Percentiles rank a stretch among this genome's conserved stretches.
Conservation (phyloP, 2,329 filamentous ascomycete species). For the Phaeoacremonium minimum region DNA sequence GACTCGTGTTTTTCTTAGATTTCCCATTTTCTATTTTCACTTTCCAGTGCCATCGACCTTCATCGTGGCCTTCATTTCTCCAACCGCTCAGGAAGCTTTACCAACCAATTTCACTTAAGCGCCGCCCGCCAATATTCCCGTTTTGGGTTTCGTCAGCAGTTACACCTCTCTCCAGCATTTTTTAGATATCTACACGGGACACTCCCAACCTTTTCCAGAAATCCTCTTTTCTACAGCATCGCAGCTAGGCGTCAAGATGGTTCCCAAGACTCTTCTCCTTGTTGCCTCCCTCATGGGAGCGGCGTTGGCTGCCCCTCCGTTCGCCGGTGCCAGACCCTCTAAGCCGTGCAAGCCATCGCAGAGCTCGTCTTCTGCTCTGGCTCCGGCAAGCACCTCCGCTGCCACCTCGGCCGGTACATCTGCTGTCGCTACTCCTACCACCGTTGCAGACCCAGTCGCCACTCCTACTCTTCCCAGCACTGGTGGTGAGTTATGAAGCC, state of each 20-base stretch:
- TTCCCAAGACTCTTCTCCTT: slow-evolving; percentile 2
- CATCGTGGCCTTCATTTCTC: no score
- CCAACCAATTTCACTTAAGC: slow-evolving; percentile 1
- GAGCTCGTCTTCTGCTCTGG: no score
- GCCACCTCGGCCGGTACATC: slow-evolving; percentile 1
- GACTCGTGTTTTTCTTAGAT: no score
- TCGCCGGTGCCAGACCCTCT: no score
- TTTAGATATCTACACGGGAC: slow-evolving; percentile 2
- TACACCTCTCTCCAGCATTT: no score
- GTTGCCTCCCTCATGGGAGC: slow-evolving; percentile 4
- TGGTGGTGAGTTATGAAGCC: slow-evolving; percentile 21
- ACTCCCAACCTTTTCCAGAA: background rate
- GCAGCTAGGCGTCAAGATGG: slow-evolving; percentile 5
- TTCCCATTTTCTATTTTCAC: no score
- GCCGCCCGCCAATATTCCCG: no score
- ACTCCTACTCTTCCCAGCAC: slow-evolving; percentile 32
- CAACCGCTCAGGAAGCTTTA: slow-evolving; percentile 4
- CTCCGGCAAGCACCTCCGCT: no score
- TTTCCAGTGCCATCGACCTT: no score
- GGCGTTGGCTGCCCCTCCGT: slow-evolving; percentile 9
- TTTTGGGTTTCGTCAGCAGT: no score
- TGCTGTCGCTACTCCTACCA: slow-evolving; percentile 6
- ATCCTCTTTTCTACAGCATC: background rate
- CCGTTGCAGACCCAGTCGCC: slow-evolving; percentile 8
- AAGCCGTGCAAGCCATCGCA: no score